Conservation (phyloP, 345 rosid genomes). For the Citrus maxima region DNA sequence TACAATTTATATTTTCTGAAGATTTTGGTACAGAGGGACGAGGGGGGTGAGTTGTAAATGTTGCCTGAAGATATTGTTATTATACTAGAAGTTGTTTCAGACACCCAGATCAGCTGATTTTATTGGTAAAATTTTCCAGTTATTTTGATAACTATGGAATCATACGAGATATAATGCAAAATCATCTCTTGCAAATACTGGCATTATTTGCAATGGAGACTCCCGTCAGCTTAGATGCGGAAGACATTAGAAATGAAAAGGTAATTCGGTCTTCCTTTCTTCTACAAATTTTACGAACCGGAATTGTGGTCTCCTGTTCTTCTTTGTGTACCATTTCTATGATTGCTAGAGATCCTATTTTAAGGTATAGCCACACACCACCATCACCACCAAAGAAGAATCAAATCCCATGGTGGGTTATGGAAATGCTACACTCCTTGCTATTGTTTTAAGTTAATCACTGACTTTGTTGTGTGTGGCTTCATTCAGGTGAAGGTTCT, state of each 20-base stretch:
- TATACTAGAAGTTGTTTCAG: not conserved
- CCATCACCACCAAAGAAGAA: not conserved
- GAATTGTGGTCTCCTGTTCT: not conserved
- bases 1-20: constrained; percentile 88
- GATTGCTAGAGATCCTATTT: not conserved
- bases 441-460: not conserved
- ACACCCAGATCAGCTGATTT: not conserved
- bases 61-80: not conserved
- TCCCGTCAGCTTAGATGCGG: constrained; percentile 94
- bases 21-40: constrained; percentile 98
- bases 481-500: constrained; percentile 73
- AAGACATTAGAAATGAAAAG: constrained; percentile 92
- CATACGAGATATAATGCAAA: constrained; percentile 92
- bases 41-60: constrained; percentile 58
- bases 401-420: not conserved
- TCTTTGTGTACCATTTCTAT: not conserved
- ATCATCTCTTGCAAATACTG: constrained; percentile 88
- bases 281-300: too few relatives aligned
- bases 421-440: not conserved
- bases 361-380: not conserved
- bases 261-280: constrained; percentile 26
- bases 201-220: constrained; percentile 98
- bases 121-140: not conserved
- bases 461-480: not conserved
- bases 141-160: constrained; percentile 86